These are phyloP conservation scores for Stephanodiscus minutulus DNA, from an alignment of 108 stramenopile species.

Conservation along the genomic window DNA sequence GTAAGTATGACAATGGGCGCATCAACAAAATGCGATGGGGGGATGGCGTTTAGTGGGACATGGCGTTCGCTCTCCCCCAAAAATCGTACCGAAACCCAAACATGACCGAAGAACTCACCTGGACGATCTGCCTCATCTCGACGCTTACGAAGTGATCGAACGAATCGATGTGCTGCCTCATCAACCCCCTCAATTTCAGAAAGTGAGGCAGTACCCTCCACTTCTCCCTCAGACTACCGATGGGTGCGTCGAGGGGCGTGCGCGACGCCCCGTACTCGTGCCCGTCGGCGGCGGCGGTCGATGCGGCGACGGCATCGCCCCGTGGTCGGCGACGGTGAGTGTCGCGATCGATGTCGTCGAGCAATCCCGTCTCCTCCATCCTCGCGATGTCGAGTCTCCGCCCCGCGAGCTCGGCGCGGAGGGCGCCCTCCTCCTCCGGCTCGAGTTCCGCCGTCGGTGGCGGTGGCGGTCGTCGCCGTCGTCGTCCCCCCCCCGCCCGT, in stretches of 20 bases:
- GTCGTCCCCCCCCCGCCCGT: neutral
- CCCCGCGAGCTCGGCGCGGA: slow-evolving; percentile 44
- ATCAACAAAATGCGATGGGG: neutral
- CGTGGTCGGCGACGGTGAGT: slow-evolving; percentile 6
- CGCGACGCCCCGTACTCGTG: slow-evolving; percentile 75
- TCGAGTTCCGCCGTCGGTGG: slow-evolving; percentile 6
- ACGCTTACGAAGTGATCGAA: slow-evolving; percentile 97
- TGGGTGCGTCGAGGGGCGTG: slow-evolving; percentile 83
- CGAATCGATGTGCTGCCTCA: slow-evolving; percentile 98
- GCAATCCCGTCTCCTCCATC: slow-evolving; percentile 2
- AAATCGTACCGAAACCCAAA: neutral
- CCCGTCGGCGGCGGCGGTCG: slow-evolving; percentile 18
- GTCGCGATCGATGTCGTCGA: slow-evolving; percentile 1
- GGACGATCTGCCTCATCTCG: slow-evolving; percentile 92
- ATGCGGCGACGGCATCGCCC: neutral
- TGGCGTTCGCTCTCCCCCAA: neutral
- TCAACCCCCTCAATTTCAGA: slow-evolving; percentile 88
- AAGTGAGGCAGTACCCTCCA: slow-evolving; percentile 97
- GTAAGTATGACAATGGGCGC: too few relatives aligned
- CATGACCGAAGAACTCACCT: slow-evolving; percentile 12
- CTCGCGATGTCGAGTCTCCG: slow-evolving; percentile 22
- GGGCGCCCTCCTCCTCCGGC: slow-evolving; percentile 53
- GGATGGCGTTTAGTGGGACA: neutral
- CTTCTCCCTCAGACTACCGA: slow-evolving; percentile 89
- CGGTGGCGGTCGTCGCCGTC: too few relatives aligned